Evolutionary conservation across 2,329 filamentous ascomycete species (phyloP).

Genomic region (Ophiosphaerella korrae): DNA sequence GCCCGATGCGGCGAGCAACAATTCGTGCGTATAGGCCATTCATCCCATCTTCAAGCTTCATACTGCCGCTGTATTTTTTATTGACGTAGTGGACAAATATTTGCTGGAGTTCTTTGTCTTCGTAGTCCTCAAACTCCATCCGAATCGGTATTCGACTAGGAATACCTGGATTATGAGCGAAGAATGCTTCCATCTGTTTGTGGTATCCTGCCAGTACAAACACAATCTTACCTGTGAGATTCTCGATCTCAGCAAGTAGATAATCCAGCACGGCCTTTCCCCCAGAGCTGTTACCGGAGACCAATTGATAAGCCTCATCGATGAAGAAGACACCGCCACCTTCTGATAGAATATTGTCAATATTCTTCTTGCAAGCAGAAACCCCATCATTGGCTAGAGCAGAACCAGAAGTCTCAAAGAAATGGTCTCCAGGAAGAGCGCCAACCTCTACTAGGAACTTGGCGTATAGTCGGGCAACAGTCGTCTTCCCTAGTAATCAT

Average conservation of each 20-base stretch:
- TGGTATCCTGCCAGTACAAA: constrained; percentile 76
- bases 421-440: constrained; percentile 63
- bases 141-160: constrained; percentile 69
- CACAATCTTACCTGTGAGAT: constrained; percentile 69
- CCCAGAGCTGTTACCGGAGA: constrained; percentile 61
- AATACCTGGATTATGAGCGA: constrained; percentile 73
- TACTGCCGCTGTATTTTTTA: constrained; percentile 58
- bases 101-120: constrained; percentile 64
- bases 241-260: constrained; percentile 74
- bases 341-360: constrained; percentile 61
- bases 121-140: constrained; percentile 72
- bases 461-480: constrained; percentile 72
- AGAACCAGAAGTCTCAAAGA: constrained; percentile 72
- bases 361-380: constrained; percentile 59
- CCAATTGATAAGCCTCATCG: constrained; percentile 78
- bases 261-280: constrained; percentile 71
- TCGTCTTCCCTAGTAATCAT: constrained; percentile 65
- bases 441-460: constrained; percentile 67
- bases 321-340: constrained; percentile 76
- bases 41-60: constrained; percentile 65
- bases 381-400: constrained; percentile 68
- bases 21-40: constrained; percentile 69
- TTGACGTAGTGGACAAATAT: constrained; percentile 65
- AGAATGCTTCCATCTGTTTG: constrained; percentile 77
- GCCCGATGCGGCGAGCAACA: constrained; percentile 64